Percentiles rank a stretch among this genome's conserved stretches.
These are phyloP conservation scores for Chrysanthemum lavandulifolium DNA, from an alignment of 129 eudicot species.

Conservation along the genomic window DNA sequence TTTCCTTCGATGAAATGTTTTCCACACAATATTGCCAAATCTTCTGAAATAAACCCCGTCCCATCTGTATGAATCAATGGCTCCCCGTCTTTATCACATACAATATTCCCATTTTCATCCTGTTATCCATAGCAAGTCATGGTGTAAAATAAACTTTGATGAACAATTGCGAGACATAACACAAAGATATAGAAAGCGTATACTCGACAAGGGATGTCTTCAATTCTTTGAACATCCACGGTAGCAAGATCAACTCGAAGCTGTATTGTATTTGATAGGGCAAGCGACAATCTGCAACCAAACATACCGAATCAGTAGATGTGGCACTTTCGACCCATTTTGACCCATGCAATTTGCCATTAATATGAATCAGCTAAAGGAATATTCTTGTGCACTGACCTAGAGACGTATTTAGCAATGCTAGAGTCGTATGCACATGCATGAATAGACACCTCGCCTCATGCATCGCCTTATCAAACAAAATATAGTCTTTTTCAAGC, in stretches of 20 bases:
- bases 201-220: constrained; percentile 68
- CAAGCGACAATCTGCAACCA: constrained; percentile 58
- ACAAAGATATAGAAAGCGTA: constrained; percentile 4
- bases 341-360: neutral
- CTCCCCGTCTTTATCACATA: constrained; percentile 60
- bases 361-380: neutral
- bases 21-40: constrained; percentile 62
- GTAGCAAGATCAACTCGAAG: constrained; percentile 53
- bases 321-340: neutral
- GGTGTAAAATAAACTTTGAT: neutral
- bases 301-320: constrained; percentile 1
- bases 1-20: constrained; percentile 43
- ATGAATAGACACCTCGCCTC: constrained; percentile 72
- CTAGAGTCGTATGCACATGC: constrained; percentile 63
- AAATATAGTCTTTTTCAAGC: constrained; percentile 25
- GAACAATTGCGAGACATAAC: neutral
- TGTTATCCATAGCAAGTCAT: constrained; percentile 23
- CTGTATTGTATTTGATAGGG: constrained; percentile 65
- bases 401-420: constrained; percentile 68
- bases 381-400: constrained; percentile 37
- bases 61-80: constrained; percentile 79
- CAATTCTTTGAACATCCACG: constrained; percentile 47
- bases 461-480: constrained; percentile 32
- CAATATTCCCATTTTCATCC: constrained; percentile 46
- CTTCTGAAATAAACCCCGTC: constrained; percentile 84